Evolutionary conservation across 2,329 filamentous ascomycete genomes (phyloP).

Genomic region (Chaetomium strumarium): DNA sequence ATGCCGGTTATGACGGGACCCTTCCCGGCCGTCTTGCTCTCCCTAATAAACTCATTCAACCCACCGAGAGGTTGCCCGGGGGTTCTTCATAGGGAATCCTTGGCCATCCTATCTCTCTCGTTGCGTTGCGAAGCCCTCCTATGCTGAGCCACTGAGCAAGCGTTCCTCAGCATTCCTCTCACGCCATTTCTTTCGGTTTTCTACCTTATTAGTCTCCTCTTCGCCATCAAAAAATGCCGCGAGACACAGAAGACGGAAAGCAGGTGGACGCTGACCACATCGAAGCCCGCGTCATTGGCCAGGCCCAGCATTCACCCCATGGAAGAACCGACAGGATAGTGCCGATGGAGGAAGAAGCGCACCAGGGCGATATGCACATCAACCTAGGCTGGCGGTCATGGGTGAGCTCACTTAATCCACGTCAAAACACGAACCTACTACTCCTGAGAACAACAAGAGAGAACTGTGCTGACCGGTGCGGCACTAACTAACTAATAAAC

Average conservation of each 20-base stretch:
- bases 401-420: neutral
- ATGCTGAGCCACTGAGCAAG: neutral
- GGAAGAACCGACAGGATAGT: neutral
- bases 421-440: no score
- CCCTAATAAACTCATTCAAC: no score
- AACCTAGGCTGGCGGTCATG: neutral
- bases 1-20: no score
- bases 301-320: neutral
- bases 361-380: neutral
- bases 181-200: neutral
- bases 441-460: neutral
- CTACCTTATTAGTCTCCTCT: neutral
- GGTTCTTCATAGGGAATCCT: no score
- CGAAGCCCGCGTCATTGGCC: neutral
- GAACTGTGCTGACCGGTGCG: neutral
- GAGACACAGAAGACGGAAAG: neutral
- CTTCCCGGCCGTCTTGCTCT: no score
- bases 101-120: no score
- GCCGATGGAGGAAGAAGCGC: neutral
- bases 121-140: no score
- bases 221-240: neutral
- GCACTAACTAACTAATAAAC: neutral
- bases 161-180: neutral
- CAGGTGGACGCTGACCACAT: neutral
- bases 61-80: no score